These are phyloP conservation scores for Porogramme epimiltina DNA, from an alignment of 1,284 basidiomycete genomes.

Conservation along the genomic window DNA sequence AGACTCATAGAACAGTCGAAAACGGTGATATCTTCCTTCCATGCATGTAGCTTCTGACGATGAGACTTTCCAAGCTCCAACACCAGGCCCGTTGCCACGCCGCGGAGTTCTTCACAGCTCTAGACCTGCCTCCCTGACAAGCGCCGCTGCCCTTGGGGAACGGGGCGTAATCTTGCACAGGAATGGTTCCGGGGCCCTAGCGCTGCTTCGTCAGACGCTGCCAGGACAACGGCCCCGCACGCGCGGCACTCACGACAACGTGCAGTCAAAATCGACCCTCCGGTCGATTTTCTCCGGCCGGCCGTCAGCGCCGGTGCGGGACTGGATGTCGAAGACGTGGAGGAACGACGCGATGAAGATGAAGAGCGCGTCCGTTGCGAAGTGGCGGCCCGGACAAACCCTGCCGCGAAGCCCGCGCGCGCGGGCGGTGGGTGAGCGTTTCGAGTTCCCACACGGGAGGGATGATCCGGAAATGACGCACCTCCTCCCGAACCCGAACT, in stretches of 20 bases:
- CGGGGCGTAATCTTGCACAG: neutral
- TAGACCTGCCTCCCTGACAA: no score
- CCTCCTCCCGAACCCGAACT: conserved; percentile 20
- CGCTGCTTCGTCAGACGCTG: neutral
- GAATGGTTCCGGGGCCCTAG: conserved; percentile 1
- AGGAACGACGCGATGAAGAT: conserved; percentile 22
- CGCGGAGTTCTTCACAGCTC: no score
- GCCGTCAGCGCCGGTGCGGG: conserved; percentile 1
- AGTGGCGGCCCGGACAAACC: conserved; percentile 19
- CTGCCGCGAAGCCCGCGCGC: conserved; percentile 4
- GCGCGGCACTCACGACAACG: neutral
- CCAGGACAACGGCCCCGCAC: no score
- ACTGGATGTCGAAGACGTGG: conserved; percentile 20
- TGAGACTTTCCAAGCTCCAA: no score
- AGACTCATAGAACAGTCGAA: no score
- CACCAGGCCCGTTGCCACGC: no score
- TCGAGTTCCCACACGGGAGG: no score
- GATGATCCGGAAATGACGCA: neutral
- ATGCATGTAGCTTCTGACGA: no score
- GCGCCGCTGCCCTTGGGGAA: neutral
- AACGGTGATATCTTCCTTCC: no score
- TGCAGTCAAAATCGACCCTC: neutral
- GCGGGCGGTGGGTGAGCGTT: no score
- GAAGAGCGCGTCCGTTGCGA: conserved; percentile 22
- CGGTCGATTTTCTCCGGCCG: neutral